Evolutionary conservation across 768 basidiomycete species (phyloP).

Genomic region (Pleurotus cornucopiae): DNA sequence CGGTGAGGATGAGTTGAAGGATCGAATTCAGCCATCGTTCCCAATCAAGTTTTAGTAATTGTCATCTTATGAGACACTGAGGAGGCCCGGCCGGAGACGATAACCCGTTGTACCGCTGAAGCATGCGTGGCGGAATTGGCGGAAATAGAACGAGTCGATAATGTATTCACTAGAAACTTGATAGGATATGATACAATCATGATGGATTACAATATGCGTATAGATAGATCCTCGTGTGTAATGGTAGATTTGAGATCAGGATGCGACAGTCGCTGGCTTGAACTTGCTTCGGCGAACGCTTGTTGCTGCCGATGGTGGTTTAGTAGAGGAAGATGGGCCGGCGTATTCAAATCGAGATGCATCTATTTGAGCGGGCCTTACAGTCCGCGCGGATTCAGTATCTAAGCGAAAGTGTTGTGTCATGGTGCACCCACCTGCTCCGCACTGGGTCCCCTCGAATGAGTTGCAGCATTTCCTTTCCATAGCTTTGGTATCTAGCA

Average conservation of each 20-base stretch:
- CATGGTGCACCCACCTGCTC: not conserved
- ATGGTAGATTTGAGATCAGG: not conserved
- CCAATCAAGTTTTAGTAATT: not conserved
- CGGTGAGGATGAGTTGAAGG: constrained; percentile 65
- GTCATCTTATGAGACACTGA: not conserved
- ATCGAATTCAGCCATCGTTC: constrained; percentile 45
- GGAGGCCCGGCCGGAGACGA: not conserved
- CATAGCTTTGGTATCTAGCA: constrained; percentile 26
- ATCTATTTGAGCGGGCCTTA: not conserved
- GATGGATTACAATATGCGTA: not conserved
- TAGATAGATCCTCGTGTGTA: not conserved
- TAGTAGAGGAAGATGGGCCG: not conserved
- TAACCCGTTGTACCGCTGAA: not conserved
- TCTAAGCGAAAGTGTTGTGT: not conserved
- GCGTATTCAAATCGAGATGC: not conserved
- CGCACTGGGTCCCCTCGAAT: constrained; percentile 27
- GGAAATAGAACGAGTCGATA: not conserved
- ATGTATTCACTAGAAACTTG: not conserved
- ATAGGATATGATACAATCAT: not conserved
- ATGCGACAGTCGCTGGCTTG: not conserved
- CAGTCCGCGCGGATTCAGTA: not conserved
- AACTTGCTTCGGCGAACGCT: not conserved
- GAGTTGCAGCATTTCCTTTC: constrained; percentile 31
- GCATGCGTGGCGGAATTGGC: not conserved
- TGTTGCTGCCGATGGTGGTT: not conserved